phyloP scores from a whole-genome alignment of 2,329 filamentous ascomycete species.

The Ustulina deusta region DNA sequence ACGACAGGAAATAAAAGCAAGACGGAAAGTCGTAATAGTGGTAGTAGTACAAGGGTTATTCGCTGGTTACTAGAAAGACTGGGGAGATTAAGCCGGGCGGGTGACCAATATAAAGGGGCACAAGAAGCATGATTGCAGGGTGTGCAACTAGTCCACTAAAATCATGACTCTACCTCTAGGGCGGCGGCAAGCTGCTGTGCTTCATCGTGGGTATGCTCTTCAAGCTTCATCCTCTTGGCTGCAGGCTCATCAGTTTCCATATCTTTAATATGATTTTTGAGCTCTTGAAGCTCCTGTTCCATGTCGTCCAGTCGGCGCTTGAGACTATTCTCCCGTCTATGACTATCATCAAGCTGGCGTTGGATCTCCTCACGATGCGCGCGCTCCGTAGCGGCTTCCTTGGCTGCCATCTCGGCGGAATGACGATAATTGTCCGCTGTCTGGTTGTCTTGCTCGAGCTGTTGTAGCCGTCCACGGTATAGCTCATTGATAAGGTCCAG shows the following conservation, averaged over 20 bases:
- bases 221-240: slow-evolving; percentile 47
- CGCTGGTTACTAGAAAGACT: slow-evolving; percentile 21
- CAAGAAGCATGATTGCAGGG: slow-evolving; percentile 34
- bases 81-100: slow-evolving; percentile 5
- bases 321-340: slow-evolving; percentile 81
- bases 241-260: slow-evolving; percentile 45
- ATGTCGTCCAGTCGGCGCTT: slow-evolving; percentile 86
- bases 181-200: slow-evolving; percentile 40
- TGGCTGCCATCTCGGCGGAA: slow-evolving; percentile 64
- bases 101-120: slow-evolving; percentile 1
- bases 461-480: slow-evolving; percentile 79
- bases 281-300: slow-evolving; percentile 65
- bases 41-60: slow-evolving; percentile 46
- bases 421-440: slow-evolving; percentile 66
- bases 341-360: slow-evolving; percentile 78
- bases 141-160: background rate
- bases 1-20: slow-evolving; percentile 36
- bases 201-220: slow-evolving; percentile 41
- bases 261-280: slow-evolving; percentile 47
- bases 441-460: slow-evolving; percentile 82
- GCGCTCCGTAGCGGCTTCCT: slow-evolving; percentile 68
- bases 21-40: slow-evolving; percentile 42
- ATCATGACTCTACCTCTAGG: slow-evolving; percentile 45
- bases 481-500: slow-evolving; percentile 93
- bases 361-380: slow-evolving; percentile 64